phyloP scores from a whole-genome alignment of 2,329 filamentous ascomycete genomes.

The Aspergillaceae sp. region DNA sequence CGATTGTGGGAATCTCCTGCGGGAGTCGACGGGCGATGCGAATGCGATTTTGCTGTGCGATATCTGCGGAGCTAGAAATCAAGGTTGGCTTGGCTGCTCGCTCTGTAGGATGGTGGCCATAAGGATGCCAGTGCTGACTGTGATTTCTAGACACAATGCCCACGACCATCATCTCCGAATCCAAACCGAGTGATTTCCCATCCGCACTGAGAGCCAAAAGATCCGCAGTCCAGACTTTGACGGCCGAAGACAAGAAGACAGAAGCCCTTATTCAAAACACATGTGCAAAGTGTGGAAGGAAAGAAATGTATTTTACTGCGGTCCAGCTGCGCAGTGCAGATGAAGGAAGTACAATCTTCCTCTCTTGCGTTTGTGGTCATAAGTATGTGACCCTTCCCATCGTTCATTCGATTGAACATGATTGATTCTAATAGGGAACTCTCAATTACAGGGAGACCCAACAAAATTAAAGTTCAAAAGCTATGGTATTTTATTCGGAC shows the following conservation, averaged over 20 bases:
- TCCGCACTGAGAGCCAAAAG: slow-evolving; percentile 77
- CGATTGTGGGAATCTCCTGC: slow-evolving; percentile 83
- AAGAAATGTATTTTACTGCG: slow-evolving; percentile 75
- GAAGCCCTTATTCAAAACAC: slow-evolving; percentile 60
- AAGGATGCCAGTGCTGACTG: slow-evolving; percentile 7
- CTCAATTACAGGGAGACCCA: slow-evolving; percentile 22
- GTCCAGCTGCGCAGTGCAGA: slow-evolving; percentile 86
- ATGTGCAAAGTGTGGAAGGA: slow-evolving; percentile 72
- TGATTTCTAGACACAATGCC: slow-evolving; percentile 56
- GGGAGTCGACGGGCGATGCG: slow-evolving; percentile 65
- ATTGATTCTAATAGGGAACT: slow-evolving; percentile 10
- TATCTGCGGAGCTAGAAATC: slow-evolving; percentile 76
- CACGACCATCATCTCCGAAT: slow-evolving; percentile 68
- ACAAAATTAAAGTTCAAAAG: slow-evolving; percentile 24
- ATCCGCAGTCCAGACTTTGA: slow-evolving; percentile 76
- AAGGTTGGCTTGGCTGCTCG: slow-evolving; percentile 47
- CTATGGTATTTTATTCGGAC: slow-evolving; percentile 10
- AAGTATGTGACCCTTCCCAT: slow-evolving; percentile 51
- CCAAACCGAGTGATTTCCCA: slow-evolving; percentile 85
- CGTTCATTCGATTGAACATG: slow-evolving; percentile 1
- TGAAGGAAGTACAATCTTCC: slow-evolving; percentile 89
- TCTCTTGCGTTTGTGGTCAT: slow-evolving; percentile 76
- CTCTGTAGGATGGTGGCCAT: too few species aligned
- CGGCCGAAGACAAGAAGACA: slow-evolving; percentile 66
- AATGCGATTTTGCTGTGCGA: slow-evolving; percentile 73